phyloP scores from a whole-genome alignment of 139 green algal genomes.

The Diplosphaera chodatii region DNA sequence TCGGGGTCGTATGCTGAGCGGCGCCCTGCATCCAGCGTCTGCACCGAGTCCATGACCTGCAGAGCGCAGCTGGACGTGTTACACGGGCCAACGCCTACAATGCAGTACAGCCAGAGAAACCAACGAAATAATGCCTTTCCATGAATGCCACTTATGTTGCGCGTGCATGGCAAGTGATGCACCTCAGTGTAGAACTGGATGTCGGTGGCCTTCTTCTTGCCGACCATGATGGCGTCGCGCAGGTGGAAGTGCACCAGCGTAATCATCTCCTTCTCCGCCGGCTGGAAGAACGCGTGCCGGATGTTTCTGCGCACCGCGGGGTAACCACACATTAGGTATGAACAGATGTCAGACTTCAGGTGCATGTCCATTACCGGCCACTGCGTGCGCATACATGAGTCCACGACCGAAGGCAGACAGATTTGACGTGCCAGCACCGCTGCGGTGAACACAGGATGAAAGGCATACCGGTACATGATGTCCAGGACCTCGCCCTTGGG shows the following conservation, averaged over 20 bases:
- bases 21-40: conserved; percentile 84
- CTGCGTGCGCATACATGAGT: too few species aligned
- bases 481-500: conserved; percentile 84
- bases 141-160: not conserved
- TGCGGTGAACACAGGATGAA: too few species aligned
- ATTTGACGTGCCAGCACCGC: too few species aligned
- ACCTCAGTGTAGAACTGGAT: conserved; percentile 95
- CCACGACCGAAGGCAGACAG: too few species aligned
- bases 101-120: too few species aligned
- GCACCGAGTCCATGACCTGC: conserved; percentile 85
- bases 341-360: too few species aligned
- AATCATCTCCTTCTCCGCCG: conserved; percentile 90
- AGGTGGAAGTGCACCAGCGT: conserved; percentile 98
- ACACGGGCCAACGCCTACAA: not conserved
- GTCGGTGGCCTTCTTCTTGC: conserved; percentile 98
- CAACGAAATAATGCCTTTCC: too few species aligned
- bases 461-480: conserved; percentile 88
- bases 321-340: conserved; percentile 30
- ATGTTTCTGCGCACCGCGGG: conserved; percentile 76
- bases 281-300: conserved; percentile 96
- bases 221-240: conserved; percentile 97
- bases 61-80: not conserved
- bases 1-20: conserved; percentile 90
- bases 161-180: too few species aligned
- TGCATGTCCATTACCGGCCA: too few species aligned